Evolutionary conservation across 306 rosid genomes (phyloP).

Genomic region (Arachis hypogaea): DNA sequence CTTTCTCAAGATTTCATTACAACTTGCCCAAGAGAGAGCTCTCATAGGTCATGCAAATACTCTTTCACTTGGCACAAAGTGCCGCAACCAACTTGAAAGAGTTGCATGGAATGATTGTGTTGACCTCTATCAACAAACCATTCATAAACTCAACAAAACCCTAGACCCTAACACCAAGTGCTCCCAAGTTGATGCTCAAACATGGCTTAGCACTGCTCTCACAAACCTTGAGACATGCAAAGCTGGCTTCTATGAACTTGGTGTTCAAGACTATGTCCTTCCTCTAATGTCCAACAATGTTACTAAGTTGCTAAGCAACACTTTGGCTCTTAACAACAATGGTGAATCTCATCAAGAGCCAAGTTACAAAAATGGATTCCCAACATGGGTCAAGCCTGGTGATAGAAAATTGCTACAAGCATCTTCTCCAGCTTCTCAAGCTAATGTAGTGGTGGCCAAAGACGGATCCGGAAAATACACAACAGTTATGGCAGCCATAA

Average conservation of each 20-base stretch:
- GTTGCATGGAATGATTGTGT: slow-evolving; percentile 65
- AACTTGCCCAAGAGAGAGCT: slow-evolving; percentile 53
- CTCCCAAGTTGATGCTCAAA: slow-evolving; percentile 50
- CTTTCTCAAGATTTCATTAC: slow-evolving; percentile 49
- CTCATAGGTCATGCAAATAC: slow-evolving; percentile 39
- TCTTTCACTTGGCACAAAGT: slow-evolving; percentile 41
- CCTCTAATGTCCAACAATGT: slow-evolving; percentile 58
- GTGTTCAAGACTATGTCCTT: slow-evolving; percentile 41
- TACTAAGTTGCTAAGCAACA: slow-evolving; percentile 60
- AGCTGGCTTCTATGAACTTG: slow-evolving; percentile 54
- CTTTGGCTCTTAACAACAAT: slow-evolving; percentile 66
- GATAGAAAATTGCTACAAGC: slow-evolving; percentile 63
- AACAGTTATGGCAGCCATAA: slow-evolving; percentile 54
- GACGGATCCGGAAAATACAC: slow-evolving; percentile 69
- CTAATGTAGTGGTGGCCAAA: slow-evolving; percentile 59
- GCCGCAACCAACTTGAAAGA: slow-evolving; percentile 39
- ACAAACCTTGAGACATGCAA: slow-evolving; percentile 60
- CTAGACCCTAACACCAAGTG: slow-evolving; percentile 41
- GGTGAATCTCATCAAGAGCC: slow-evolving; percentile 35
- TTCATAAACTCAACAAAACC: slow-evolving; percentile 53
- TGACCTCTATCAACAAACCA: slow-evolving; percentile 54
- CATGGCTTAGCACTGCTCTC: slow-evolving; percentile 67
- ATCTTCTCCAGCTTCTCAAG: slow-evolving; percentile 48
- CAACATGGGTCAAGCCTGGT: slow-evolving; percentile 68
- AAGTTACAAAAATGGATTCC: slow-evolving; percentile 47